Evolutionary conservation across 768 basidiomycete genomes (phyloP), one percentile per base, ranked within the genome.

Genomic region (Lactarius pseudohatsudake): DNA sequence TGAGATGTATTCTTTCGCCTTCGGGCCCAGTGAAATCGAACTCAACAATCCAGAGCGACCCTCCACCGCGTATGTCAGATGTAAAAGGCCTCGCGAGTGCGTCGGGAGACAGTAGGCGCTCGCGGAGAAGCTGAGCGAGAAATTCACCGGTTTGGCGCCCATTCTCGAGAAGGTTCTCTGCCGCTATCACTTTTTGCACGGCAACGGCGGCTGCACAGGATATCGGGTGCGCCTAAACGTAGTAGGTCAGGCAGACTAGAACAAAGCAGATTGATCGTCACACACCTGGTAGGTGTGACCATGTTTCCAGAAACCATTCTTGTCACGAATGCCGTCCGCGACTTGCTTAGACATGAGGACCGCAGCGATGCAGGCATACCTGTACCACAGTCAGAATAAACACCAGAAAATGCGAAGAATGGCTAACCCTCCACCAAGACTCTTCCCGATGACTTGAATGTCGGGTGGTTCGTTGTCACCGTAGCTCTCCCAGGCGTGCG

Each of bases 361-460:
- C 0, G 92, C 94, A 28, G 91, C 92, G 65, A 96, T 91, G 43
- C 90, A 79, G 16, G 86, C 89, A 77, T 92, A 94, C 28, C 91
- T 92, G 69, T 50, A 26, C 30, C 22, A 13, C 15, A 57, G 61
- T 69, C 43, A 69, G 59, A 43, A 54, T 54, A 28, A 55, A 4
- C 50, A 61, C 22, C 22, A 15, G 22, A 26, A 15, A 22, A 7
- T 53, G 18, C 26, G 45, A 57, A 32, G 59, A 56, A 64, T 40
- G 6, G 74, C 83, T 70, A 74, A 92, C 87, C 94, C 94, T 77
- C 92, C 94, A 59, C 92, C 93, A 7, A 96, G 84, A 15, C 94
- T 92, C 75, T 96, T 96, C 1, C 93, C 94, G 34, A 94, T 81
- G 6, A 91, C 90, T 76, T 96, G 92, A 30, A 96, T 81, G 76